Base-by-base conservation (phyloP, 169 alveolate species). In the Cystoisospora suis region DNA sequence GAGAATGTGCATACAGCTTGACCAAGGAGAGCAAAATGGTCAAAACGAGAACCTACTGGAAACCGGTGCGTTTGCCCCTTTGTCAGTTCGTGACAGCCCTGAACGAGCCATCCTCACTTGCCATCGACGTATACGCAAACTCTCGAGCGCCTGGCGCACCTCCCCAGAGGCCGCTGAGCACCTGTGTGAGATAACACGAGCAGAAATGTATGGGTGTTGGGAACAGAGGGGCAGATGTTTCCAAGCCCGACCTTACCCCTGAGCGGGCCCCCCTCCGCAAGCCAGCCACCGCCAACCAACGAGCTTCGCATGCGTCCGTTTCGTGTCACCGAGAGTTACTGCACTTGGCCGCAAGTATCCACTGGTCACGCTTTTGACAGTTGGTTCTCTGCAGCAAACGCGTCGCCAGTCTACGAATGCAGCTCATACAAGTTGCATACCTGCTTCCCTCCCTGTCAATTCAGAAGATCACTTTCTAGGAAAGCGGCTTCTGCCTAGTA, bases 61-160 rank as follows among this genome's bases (percentile, higher is more conserved):
- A 36, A 29, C 23, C 72, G 6, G 27, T 29, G 4, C 42, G 29
- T 6, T 65, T 17, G 2, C 46, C 38, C 29, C 36, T 3, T 40
- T 44, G 23, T 65, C n/a, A n/a, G n/a, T n/a, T n/a, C n/a, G n/a
- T n/a, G n/a, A n/a, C n/a, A n/a, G n/a, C n/a, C n/a, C n/a, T n/a
- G n/a, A n/a, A n/a, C n/a, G n/a, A n/a, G n/a, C n/a, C n/a, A n/a
- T n/a, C n/a, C n/a, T n/a, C n/a, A 65, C 79, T 29, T 65, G 79
- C 79, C 79, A 65, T 7, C 79, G 79, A 29, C 46, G 79, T 20
- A 65, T 65, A 29, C 79, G 79, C 29, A 65, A 29, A 44, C 44
- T 20, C 29, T 27, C 42, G 46, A 65, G 42, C 12, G 79, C 17
- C 12, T 65, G 29, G 27, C 29, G 79, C 15, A 38, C 79, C 79